Conservation (phyloP, 2,329 filamentous ascomycete species). For the Pestalotiopsis sp. region DNA sequence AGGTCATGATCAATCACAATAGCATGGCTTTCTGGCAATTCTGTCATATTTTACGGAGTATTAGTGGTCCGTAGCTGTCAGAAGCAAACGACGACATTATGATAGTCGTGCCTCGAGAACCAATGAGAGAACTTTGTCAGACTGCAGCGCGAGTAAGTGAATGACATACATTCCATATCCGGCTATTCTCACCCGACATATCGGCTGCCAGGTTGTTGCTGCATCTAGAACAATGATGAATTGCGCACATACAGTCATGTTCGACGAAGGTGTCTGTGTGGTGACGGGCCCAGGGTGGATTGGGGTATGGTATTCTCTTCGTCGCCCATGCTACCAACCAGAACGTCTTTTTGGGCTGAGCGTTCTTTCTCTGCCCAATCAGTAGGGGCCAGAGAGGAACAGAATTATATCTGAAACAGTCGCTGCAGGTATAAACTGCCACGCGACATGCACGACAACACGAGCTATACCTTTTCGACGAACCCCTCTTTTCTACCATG, state of each 20-base stretch:
- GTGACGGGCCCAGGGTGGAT: not conserved
- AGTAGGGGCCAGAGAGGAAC: not conserved
- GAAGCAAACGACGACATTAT: not conserved
- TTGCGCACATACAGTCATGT: not conserved
- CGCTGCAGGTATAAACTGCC: not conserved
- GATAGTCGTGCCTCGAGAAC: not conserved
- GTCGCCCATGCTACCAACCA: not conserved
- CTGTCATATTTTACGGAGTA: not conserved
- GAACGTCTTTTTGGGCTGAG: not conserved
- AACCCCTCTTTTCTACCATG: not conserved
- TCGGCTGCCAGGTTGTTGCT: not conserved
- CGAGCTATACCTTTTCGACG: not conserved
- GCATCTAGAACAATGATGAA: not conserved
- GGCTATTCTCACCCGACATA: not conserved
- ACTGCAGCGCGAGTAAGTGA: not conserved
- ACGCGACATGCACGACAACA: not conserved
- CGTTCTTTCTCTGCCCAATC: not conserved
- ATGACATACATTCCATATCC: not conserved
- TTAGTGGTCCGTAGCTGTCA: not conserved
- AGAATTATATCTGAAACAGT: not conserved
- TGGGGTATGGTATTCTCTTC: too few relatives aligned
- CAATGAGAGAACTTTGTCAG: not conserved
- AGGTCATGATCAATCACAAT: not conserved
- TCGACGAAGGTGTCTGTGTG: not conserved
- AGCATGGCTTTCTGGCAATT: not conserved